A percentile compares a stretch with the other conserved stretches of the same genome.
Evolutionary conservation across 257 asterid species (phyloP).

Genomic region (Solanum etuberosum): DNA sequence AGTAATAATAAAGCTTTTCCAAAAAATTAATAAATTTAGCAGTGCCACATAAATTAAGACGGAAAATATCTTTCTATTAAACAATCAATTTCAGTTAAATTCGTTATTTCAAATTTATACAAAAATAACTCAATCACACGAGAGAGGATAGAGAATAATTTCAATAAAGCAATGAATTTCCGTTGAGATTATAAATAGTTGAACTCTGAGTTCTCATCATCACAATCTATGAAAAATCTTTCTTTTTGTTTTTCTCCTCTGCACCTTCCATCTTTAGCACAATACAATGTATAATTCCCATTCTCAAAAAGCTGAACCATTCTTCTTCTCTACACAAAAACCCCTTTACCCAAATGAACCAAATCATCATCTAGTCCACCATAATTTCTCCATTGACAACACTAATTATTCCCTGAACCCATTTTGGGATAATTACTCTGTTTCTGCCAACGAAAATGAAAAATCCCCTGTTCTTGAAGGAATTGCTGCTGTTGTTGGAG

Average conservation of each 20-base stretch:
- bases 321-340: constrained; percentile 12
- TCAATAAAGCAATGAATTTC: neutral
- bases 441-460: neutral
- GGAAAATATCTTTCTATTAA: too few species aligned
- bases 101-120: fast-evolving
- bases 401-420: neutral
- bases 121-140: too few species aligned
- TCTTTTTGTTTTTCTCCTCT: neutral
- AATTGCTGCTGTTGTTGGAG: constrained; percentile 78
- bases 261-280: neutral
- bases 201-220: constrained; percentile 16
- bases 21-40: too few species aligned
- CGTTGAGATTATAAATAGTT: constrained; percentile 19
- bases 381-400: neutral
- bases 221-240: neutral
- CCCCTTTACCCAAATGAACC: neutral
- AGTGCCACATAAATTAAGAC: too few species aligned
- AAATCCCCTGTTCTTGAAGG: constrained; percentile 52
- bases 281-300: constrained; percentile 3
- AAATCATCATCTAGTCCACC: neutral
- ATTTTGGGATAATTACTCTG: neutral
- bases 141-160: too few species aligned
- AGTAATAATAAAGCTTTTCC: too few species aligned
- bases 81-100: too few species aligned
- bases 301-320: constrained; percentile 10